Evolutionary conservation across 805 yeast genomes (phyloP), one percentile per base, ranked within the genome.

Genomic region (Tetrapisispora arboricola): DNA sequence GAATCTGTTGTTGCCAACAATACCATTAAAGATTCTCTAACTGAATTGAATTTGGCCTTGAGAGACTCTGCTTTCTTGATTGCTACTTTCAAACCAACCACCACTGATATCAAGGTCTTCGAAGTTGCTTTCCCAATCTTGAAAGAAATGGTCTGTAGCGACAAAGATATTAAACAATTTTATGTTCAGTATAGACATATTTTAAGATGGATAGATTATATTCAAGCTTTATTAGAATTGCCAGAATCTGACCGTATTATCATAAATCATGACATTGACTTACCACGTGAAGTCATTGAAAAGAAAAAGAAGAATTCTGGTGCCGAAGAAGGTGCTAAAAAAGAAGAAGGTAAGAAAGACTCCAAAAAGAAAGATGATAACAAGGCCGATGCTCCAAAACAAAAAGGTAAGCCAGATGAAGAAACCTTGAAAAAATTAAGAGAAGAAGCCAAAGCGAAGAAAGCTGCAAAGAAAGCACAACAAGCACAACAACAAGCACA

Each of bases 121-220:
- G 78, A 78, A 39, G 68, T 75, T 27, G 78, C 79, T 28, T 67
- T 77, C 53, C 83, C 87, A 36, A 46, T 75, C 30, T 76, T 82
- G 30, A 66, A 68, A 40, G 64, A 70, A 45, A 75, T 84, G 74
- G 64, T 72, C 19, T 58, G 75, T 10, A 63, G 75, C 21, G 63
- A 61, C 11, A 60, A 61, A 44, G 64, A 59, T 41, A 51, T 58
- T 36, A 51, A 60, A 34, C 78, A 74, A 27, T 75, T 78, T 31
- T 64, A 78, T 49, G 77, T 80, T 36, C 63, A 71, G 36, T 68
- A 70, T 61, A 83, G 96, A 73, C 96, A 90, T 64, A 70, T 90
- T 44, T 65, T 86, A 46, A 82, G 98, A 73, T 92, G 97, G 97
- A 75, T 77, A 19, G 96, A 88, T 54, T 74, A 84, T 51, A 65